A percentile compares a stretch with the other conserved stretches of the same genome.
Conservation (phyloP, 208 protist species). For the Wallacemonas collosoma region DNA sequence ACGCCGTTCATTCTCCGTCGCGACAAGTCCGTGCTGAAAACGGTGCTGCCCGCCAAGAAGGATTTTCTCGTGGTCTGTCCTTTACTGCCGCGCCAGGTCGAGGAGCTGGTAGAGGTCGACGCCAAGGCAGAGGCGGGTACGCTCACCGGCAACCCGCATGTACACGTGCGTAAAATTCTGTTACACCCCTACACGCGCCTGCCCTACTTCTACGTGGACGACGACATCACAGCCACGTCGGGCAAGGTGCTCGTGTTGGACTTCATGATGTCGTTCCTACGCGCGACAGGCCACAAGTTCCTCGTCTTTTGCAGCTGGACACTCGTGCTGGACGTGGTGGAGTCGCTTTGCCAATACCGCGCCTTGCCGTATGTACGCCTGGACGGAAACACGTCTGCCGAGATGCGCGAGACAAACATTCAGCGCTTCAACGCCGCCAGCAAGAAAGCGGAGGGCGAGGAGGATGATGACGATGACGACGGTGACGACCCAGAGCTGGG, state of each 20-base stretch:
- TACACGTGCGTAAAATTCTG: constrained; percentile 64
- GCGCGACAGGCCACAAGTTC: constrained; percentile 72
- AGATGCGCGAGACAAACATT: constrained; percentile 80
- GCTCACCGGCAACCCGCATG: constrained; percentile 43
- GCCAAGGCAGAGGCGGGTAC: constrained; percentile 18
- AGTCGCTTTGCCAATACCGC: constrained; percentile 57
- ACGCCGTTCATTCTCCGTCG: constrained; percentile 51
- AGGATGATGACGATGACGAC: constrained; percentile 1
- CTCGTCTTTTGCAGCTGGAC: constrained; percentile 97
- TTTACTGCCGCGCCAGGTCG: constrained; percentile 41
- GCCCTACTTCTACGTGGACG: constrained; percentile 60
- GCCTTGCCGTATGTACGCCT: constrained; percentile 60
- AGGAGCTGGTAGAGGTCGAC: constrained; percentile 32
- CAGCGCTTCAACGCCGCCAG: constrained; percentile 65
- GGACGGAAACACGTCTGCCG: constrained; percentile 59
- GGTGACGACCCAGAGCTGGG: background rate
- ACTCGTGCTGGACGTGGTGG: constrained; percentile 71
- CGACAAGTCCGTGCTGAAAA: constrained; percentile 38
- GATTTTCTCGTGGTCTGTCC: constrained; percentile 52
- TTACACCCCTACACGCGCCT: constrained; percentile 89
- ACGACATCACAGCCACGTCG: constrained; percentile 59
- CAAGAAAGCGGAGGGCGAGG: background rate
- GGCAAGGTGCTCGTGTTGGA: constrained; percentile 89
- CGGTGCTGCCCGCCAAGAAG: constrained; percentile 37
- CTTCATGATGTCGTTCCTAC: constrained; percentile 77